Conservation (phyloP, 2,329 filamentous ascomycete species). For the Pseudocercospora eumusae region DNA sequence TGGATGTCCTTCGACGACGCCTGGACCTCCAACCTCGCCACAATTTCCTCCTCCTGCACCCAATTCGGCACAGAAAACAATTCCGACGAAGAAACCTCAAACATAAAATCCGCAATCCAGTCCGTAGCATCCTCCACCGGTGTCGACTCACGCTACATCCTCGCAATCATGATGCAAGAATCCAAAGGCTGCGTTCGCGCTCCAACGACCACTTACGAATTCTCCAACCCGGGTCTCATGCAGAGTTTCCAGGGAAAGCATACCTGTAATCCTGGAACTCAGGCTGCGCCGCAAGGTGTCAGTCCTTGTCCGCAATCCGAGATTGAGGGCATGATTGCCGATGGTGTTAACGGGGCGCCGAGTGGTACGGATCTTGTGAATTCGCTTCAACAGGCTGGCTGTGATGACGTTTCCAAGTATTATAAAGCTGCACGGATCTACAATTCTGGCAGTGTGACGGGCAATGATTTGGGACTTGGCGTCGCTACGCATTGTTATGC, state of each 20-base stretch:
- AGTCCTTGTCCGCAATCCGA: slow-evolving; percentile 45
- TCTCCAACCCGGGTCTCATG: slow-evolving; percentile 52
- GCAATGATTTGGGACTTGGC: slow-evolving; percentile 47
- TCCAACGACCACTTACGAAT: slow-evolving; percentile 46
- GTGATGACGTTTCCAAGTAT: slow-evolving; percentile 44
- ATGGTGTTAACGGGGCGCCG: slow-evolving; percentile 50
- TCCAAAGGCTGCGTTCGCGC: slow-evolving; percentile 51
- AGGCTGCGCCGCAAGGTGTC: slow-evolving; percentile 27
- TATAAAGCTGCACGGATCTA: slow-evolving; percentile 55
- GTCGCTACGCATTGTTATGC: slow-evolving; percentile 57
- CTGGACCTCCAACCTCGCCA: slow-evolving; percentile 40
- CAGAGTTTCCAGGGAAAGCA: slow-evolving; percentile 47
- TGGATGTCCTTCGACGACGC: slow-evolving; percentile 36
- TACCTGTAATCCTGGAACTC: slow-evolving; percentile 40
- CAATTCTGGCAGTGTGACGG: slow-evolving; percentile 48
- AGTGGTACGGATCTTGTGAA: slow-evolving; percentile 47
- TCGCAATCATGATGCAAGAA: slow-evolving; percentile 52
- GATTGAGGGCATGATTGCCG: slow-evolving; percentile 47
- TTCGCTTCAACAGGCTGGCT: slow-evolving; percentile 38
- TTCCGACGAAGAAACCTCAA: slow-evolving; percentile 42
- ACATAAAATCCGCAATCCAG: slow-evolving; percentile 45
- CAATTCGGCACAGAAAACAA: slow-evolving; percentile 43
- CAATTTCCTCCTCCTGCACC: slow-evolving; percentile 44
- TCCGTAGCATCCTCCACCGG: slow-evolving; percentile 36
- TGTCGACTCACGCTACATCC: slow-evolving; percentile 47